phyloP scores from a whole-genome alignment of 768 basidiomycete genomes.

The Fomitopsis serialis region DNA sequence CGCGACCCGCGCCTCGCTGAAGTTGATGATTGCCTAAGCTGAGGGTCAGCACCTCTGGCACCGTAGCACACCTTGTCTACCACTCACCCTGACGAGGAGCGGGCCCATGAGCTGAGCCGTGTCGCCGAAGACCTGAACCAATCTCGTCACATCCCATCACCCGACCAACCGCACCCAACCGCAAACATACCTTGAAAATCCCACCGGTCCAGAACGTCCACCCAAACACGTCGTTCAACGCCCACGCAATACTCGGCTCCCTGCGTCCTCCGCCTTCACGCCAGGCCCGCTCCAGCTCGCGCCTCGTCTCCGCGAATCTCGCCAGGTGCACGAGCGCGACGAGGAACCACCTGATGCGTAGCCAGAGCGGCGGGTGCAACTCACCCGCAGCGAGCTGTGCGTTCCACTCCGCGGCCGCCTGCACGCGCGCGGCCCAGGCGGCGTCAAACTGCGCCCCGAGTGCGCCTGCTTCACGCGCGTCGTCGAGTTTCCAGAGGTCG shows the following conservation, averaged over 20 bases:
- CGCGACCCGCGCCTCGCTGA: slow-evolving; percentile 42
- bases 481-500: slow-evolving; percentile 67
- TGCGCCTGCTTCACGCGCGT: slow-evolving; percentile 39
- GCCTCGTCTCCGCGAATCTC: slow-evolving; percentile 19
- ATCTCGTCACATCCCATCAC: background rate
- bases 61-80: background rate
- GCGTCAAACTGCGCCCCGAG: slow-evolving; percentile 51
- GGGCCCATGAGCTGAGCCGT: slow-evolving; percentile 59
- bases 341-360: slow-evolving; percentile 38
- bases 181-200: slow-evolving; percentile 42
- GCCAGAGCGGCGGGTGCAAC: slow-evolving; percentile 34
- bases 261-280: slow-evolving; percentile 38
- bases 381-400: slow-evolving; percentile 38
- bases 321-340: slow-evolving; percentile 11
- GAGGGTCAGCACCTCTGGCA: background rate
- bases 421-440: slow-evolving; percentile 45
- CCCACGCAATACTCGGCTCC: slow-evolving; percentile 50
- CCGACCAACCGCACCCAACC: background rate
- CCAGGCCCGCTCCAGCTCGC: slow-evolving; percentile 38
- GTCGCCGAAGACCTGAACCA: slow-evolving; percentile 51
- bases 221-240: slow-evolving; percentile 57
- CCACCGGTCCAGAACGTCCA: slow-evolving; percentile 60
- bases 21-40: slow-evolving; percentile 54
- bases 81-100: slow-evolving; percentile 47
- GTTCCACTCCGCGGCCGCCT: slow-evolving; percentile 54